A percentile compares a stretch with the other conserved stretches of the same genome.
Conservation (phyloP, 75 land plant genomes). For the Cunninghamia lanceolata region DNA sequence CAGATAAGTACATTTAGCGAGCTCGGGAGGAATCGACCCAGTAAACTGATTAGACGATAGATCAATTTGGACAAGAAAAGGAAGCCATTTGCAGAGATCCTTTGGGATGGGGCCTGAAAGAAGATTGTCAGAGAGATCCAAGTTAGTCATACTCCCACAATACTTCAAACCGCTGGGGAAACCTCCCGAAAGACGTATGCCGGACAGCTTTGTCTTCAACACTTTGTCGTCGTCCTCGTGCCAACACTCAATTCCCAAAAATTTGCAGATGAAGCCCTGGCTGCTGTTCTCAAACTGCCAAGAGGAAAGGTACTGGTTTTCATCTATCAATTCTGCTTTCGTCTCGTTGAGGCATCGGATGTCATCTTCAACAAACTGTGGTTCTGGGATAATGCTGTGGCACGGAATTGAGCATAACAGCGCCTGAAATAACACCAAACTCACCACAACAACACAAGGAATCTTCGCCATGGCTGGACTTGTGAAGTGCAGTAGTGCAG, state of each 20-base stretch:
- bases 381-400: too few species aligned
- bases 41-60: conserved; percentile 39
- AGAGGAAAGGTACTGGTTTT: conserved; percentile 18
- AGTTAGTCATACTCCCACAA: conserved; percentile 36
- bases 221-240: conserved; percentile 53
- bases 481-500: too few species aligned
- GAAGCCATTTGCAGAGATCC: conserved; percentile 53
- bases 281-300: conserved; percentile 53
- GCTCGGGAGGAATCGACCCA: too few species aligned
- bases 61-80: conserved; percentile 41
- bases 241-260: conserved; percentile 63
- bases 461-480: too few species aligned
- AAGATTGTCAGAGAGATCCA: conserved; percentile 53
- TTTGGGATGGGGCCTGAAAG: conserved; percentile 60
- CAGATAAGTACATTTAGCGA: conserved; percentile 37
- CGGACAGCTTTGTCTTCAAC: conserved; percentile 26
- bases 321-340: conserved; percentile 43
- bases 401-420: too few species aligned
- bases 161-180: conserved; percentile 47
- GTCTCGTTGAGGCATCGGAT: conserved; percentile 45
- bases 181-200: conserved; percentile 38
- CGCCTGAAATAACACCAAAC: too few species aligned
- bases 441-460: too few species aligned
- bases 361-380: conserved; percentile 33
- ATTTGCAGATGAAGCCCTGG: conserved; percentile 51